These are phyloP conservation scores for Paulownia fortunei DNA, from an alignment of 257 asterid genomes.

Conservation along the genomic window DNA sequence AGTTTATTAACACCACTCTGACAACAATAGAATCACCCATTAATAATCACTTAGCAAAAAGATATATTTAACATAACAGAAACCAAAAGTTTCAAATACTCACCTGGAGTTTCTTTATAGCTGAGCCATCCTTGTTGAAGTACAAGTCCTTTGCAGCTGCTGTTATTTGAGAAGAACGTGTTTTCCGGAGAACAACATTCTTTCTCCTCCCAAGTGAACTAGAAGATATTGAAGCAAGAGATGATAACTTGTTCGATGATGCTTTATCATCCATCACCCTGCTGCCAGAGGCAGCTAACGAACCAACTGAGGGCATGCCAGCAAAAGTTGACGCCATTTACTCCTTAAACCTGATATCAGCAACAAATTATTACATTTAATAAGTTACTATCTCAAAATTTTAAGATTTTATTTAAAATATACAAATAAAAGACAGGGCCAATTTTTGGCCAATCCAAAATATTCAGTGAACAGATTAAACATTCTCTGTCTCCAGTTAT, in stretches of 20 bases:
- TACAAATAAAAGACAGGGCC: conserved; percentile 6
- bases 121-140: conserved; percentile 97
- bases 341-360: conserved; percentile 35
- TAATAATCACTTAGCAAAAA: neutral
- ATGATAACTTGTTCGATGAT: conserved; percentile 67
- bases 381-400: neutral
- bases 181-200: conserved; percentile 47
- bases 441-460: neutral
- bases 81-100: conserved; percentile 16
- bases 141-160: conserved; percentile 90
- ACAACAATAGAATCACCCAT: conserved; percentile 27
- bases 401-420: neutral
- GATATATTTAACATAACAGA: neutral
- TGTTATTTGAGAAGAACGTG: conserved; percentile 54
- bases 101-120: conserved; percentile 89
- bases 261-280: conserved; percentile 54
- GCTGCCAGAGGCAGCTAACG: conserved; percentile 75
- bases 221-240: conserved; percentile 68
- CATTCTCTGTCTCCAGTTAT: neutral
- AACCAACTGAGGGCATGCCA: conserved; percentile 76
- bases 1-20: conserved; percentile 94
- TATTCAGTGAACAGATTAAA: neutral
- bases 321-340: conserved; percentile 81
- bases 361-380: neutral
- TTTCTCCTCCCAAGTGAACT: conserved; percentile 61